Conservation (phyloP, 805 yeast genomes). For the Zygosaccharomyces lentus region DNA sequence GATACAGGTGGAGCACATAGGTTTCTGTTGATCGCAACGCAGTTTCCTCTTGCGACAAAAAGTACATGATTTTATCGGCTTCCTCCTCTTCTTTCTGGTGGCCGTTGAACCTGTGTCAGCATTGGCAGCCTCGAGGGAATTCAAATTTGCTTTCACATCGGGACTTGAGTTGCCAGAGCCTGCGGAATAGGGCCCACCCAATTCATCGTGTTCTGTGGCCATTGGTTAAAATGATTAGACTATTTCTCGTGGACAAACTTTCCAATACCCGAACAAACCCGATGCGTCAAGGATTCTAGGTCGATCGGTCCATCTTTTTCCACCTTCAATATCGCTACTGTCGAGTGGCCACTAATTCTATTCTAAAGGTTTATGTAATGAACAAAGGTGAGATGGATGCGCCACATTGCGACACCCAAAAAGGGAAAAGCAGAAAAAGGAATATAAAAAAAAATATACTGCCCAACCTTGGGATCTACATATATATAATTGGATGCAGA, state of each 20-base stretch:
- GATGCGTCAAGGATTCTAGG: neutral
- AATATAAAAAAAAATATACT: neutral
- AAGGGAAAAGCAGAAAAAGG: neutral
- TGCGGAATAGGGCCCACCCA: neutral
- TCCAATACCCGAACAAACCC: neutral
- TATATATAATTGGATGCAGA: neutral
- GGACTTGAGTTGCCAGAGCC: neutral
- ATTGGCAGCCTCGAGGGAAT: neutral
- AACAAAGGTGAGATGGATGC: neutral
- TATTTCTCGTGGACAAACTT: neutral
- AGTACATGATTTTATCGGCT: conserved; percentile 27
- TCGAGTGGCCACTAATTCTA: neutral
- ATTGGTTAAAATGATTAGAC: neutral
- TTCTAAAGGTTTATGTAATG: neutral
- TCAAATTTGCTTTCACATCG: neutral
- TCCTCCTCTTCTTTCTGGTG: conserved; percentile 18
- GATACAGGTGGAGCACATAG: conserved; percentile 28
- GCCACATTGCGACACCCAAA: neutral
- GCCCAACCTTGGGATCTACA: neutral
- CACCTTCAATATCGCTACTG: neutral
- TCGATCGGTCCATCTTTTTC: conserved; percentile 2
- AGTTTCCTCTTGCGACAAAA: conserved; percentile 31
- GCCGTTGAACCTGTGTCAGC: conserved; percentile 1
- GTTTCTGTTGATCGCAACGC: conserved; percentile 29
- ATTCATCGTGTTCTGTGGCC: conserved; percentile 1